phyloP scores from a whole-genome alignment of 352 stramenopile genomes.

The Globisporangium cystogenes region DNA sequence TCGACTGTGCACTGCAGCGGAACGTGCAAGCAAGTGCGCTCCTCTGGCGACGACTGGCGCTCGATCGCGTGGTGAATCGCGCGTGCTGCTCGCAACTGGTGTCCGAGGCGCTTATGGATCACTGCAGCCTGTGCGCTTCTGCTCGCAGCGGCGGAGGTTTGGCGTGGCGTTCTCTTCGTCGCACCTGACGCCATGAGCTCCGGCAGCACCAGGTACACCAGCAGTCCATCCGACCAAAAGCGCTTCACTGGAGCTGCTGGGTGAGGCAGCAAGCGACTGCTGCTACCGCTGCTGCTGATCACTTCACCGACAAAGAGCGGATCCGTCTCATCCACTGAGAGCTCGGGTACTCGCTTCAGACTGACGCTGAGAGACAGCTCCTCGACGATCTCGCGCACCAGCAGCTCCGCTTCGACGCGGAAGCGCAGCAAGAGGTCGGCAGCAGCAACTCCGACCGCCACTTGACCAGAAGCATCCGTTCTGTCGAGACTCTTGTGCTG shows the following conservation, averaged over 20 bases:
- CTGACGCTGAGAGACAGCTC: slow-evolving; percentile 23
- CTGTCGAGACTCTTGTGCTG: background rate
- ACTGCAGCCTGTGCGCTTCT: slow-evolving; percentile 6
- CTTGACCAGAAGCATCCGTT: background rate
- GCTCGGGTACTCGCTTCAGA: slow-evolving; percentile 12
- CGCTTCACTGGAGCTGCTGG: slow-evolving; percentile 11
- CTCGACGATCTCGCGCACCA: slow-evolving; percentile 26
- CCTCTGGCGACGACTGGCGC: background rate
- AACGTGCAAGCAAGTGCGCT: slow-evolving; percentile 14
- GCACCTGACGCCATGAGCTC: background rate
- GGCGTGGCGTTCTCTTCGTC: slow-evolving; percentile 4
- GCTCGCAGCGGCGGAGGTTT: background rate
- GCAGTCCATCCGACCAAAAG: slow-evolving; percentile 25
- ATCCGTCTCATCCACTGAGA: background rate
- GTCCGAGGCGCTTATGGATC: slow-evolving; percentile 26
- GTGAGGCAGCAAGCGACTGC: background rate
- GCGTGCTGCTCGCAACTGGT: slow-evolving; percentile 45
- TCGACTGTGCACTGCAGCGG: slow-evolving; percentile 59
- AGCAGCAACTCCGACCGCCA: slow-evolving; percentile 13
- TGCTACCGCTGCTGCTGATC: background rate
- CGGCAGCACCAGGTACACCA: slow-evolving; percentile 13
- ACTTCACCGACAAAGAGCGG: background rate
- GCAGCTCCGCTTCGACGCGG: slow-evolving; percentile 24
- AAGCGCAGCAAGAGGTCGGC: slow-evolving; percentile 30
- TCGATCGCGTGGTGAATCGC: slow-evolving; percentile 26